Evolutionary conservation across 2,329 filamentous ascomycete species (phyloP).

Genomic region (Monilinia vaccinii-corymbosi): DNA sequence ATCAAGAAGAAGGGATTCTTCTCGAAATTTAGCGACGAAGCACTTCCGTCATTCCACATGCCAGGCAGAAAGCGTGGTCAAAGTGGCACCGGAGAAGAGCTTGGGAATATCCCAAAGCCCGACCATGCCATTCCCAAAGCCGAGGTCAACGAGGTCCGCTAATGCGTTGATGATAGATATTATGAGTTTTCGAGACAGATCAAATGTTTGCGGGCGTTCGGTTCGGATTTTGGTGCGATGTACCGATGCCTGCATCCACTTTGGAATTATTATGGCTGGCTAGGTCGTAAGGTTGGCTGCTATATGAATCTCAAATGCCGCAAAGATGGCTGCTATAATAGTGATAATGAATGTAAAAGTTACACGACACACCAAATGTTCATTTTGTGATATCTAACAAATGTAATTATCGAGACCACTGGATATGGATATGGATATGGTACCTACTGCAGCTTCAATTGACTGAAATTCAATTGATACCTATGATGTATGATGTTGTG

Average conservation of each 20-base stretch:
- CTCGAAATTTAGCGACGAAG: conserved; percentile 61
- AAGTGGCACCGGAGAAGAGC: conserved; percentile 61
- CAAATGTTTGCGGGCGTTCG: conserved; percentile 3
- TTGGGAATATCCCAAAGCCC: conserved; percentile 48
- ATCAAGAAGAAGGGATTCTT: conserved; percentile 69
- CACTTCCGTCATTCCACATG: conserved; percentile 42
- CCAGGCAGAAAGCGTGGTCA: conserved; percentile 65
- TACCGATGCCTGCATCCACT: conserved; percentile 12
- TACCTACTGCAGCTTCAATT: not conserved
- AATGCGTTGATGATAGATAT: conserved; percentile 1
- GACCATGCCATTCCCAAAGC: conserved; percentile 14
- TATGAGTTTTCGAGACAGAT: not conserved
- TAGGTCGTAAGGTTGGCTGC: not conserved
- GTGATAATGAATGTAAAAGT: conserved; percentile 15
- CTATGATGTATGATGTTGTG: not conserved
- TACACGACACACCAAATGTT: not conserved
- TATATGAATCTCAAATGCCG: conserved; percentile 2
- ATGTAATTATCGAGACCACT: not conserved
- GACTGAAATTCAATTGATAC: not conserved
- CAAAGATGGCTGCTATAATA: conserved; percentile 9
- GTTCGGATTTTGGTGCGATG: conserved; percentile 4
- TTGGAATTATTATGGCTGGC: not conserved
- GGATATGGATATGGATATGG: not conserved
- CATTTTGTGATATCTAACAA: not conserved
- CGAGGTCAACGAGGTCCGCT: conserved; percentile 28